A percentile compares a stretch with the other conserved stretches of the same genome.
phyloP scores from a whole-genome alignment of 495 filamentous ascomycete genomes.

The Penicillium herquei region DNA sequence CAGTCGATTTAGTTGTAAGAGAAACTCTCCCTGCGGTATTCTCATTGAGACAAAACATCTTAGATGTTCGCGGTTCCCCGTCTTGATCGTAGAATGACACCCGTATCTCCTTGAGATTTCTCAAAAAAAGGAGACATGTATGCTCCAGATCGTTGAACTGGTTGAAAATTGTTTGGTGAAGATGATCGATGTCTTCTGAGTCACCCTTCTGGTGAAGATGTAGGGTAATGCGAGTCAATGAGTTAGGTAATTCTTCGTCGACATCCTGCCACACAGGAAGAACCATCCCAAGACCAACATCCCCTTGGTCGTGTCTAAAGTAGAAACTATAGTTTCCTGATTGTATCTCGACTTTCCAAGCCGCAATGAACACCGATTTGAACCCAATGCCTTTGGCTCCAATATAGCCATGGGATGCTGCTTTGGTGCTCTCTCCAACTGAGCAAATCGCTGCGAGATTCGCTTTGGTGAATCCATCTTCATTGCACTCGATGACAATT shows the following conservation, averaged over 20 bases:
- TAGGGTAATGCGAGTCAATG: background rate
- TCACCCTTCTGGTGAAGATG: background rate
- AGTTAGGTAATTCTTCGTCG: background rate
- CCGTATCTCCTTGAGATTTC: constrained; percentile 20
- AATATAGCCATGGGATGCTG: constrained; percentile 36
- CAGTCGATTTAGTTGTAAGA: background rate
- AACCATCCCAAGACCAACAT: background rate
- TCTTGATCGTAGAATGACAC: background rate
- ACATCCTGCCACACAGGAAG: background rate
- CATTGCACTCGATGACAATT: constrained; percentile 40
- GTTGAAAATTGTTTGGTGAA: background rate
- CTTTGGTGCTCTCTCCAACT: constrained; percentile 39
- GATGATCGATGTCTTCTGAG: background rate
- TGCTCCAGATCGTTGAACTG: background rate
- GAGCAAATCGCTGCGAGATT: constrained; percentile 38
- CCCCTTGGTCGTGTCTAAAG: background rate
- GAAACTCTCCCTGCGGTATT: background rate
- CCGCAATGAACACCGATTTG: constrained; percentile 52
- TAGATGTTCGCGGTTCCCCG: constrained; percentile 5
- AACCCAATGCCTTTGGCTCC: constrained; percentile 54
- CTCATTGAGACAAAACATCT: background rate
- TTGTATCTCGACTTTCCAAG: constrained; percentile 45
- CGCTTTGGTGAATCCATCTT: constrained; percentile 34
- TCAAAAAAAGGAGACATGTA: constrained; percentile 35
- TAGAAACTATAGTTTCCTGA: constrained; percentile 30